phyloP scores from a whole-genome alignment of 2,329 filamentous ascomycete genomes.

The Sclerotinia nivalis region DNA sequence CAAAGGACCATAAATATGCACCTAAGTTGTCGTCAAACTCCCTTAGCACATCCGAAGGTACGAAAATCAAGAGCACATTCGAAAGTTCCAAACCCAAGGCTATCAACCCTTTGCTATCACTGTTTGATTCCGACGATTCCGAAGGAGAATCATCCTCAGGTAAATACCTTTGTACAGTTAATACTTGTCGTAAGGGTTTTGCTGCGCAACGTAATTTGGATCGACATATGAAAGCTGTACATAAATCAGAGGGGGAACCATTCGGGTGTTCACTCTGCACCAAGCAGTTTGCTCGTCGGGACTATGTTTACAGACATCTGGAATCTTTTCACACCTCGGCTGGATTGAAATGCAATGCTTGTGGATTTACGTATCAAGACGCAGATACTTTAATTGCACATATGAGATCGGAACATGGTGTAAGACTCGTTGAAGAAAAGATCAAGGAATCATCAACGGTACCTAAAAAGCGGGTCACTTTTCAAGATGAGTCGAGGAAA shows the following conservation, averaged over 20 bases:
- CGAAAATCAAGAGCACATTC: not conserved
- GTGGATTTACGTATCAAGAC: not conserved
- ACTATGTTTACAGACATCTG: not conserved
- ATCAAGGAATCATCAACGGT: not conserved
- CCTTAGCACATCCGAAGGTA: not conserved
- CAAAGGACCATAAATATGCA: not conserved
- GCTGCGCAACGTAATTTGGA: not conserved
- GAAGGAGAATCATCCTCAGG: not conserved
- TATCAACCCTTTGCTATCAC: not conserved
- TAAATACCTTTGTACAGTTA: not conserved
- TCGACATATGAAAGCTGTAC: not conserved
- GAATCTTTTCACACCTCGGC: not conserved
- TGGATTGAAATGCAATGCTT: not conserved
- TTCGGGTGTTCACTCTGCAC: conserved; percentile 5
- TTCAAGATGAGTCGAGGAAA: not conserved
- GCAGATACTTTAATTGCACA: not conserved
- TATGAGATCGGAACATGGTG: not conserved
- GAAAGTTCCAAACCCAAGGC: not conserved
- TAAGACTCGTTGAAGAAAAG: not conserved
- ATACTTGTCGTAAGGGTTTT: not conserved
- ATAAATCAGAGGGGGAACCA: not conserved
- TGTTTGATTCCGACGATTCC: not conserved
- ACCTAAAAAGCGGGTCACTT: not conserved
- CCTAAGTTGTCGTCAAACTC: not conserved
- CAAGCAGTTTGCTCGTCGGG: not conserved